Percentiles rank a stretch among this genome's conserved stretches.
phyloP scores from a whole-genome alignment of 495 filamentous ascomycete genomes.

The Parmelia sp. region DNA sequence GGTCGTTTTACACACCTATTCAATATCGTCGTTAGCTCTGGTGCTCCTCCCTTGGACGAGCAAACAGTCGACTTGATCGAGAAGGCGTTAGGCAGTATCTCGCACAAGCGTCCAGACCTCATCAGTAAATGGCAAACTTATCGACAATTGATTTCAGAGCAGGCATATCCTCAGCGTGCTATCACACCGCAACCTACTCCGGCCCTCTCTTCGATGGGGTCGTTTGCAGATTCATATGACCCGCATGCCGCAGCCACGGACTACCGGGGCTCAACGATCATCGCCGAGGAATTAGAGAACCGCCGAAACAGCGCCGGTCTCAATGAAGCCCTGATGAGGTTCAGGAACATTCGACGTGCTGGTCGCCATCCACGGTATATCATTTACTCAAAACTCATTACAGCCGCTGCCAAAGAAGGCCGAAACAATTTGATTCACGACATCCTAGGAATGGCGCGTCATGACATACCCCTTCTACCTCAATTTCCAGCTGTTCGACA shows the following conservation, averaged over 20 bases:
- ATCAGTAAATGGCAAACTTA: conserved; percentile 53
- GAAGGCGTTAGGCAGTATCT: conserved; percentile 49
- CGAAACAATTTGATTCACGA: conserved; percentile 77
- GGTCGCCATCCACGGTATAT: conserved; percentile 91
- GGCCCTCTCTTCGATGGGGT: conserved; percentile 35
- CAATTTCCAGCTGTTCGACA: conserved; percentile 81
- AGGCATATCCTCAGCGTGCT: conserved; percentile 31
- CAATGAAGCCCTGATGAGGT: conserved; percentile 71
- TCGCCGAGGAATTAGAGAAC: conserved; percentile 78
- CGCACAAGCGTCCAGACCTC: conserved; percentile 49
- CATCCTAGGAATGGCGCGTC: conserved; percentile 76
- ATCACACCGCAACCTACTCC: conserved; percentile 27
- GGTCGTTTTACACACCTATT: conserved; percentile 58
- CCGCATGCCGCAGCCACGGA: conserved; percentile 86
- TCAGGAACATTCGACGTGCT: conserved; percentile 86
- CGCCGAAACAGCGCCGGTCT: conserved; percentile 62
- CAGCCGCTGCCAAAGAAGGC: conserved; percentile 74
- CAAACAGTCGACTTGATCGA: conserved; percentile 50
- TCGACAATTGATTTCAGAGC: conserved; percentile 36
- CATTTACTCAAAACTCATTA: conserved; percentile 91
- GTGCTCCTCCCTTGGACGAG: conserved; percentile 44
- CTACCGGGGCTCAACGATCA: conserved; percentile 82
- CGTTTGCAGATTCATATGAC: conserved; percentile 73
- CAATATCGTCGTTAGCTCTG: conserved; percentile 45
- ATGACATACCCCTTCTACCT: conserved; percentile 75